These are phyloP conservation scores for Plasmodium knowlesi DNA, from an alignment of 169 alveolate genomes.

Conservation along the genomic window DNA sequence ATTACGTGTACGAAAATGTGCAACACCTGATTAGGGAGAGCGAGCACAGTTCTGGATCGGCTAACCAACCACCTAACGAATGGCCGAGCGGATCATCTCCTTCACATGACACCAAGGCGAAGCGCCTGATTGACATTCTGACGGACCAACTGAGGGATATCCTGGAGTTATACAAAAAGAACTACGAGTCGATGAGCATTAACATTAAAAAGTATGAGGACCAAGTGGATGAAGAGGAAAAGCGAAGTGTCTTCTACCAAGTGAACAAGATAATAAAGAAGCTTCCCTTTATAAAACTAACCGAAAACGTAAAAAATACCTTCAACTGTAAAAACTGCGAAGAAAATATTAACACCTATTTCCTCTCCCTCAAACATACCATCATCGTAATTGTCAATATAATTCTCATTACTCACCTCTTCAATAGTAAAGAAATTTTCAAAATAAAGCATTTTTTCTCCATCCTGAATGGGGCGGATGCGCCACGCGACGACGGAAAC, in stretches of 20 bases:
- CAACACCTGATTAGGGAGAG: conserved; percentile 22
- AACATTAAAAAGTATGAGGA: conserved; percentile 70
- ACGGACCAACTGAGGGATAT: conserved; percentile 39
- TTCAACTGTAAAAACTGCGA: conserved; percentile 70
- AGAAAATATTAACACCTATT: conserved; percentile 62
- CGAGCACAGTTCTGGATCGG: too few species aligned
- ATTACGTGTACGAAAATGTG: conserved; percentile 65
- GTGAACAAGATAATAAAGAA: conserved; percentile 42
- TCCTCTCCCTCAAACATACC: conserved; percentile 45
- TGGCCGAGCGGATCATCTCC: not conserved
- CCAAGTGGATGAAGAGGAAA: conserved; percentile 37
- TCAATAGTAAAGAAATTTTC: conserved; percentile 51
- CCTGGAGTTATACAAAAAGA: conserved; percentile 46
- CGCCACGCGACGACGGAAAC: not conserved
- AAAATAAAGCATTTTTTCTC: conserved; percentile 65
- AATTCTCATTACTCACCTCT: conserved; percentile 55
- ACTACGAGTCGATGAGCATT: conserved; percentile 65
- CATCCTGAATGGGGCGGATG: conserved; percentile 29
- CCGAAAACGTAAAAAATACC: conserved; percentile 56
- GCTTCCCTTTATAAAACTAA: conserved; percentile 47
- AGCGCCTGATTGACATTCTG: conserved; percentile 18
- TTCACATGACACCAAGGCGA: not conserved
- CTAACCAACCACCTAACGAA: not conserved
- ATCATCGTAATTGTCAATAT: conserved; percentile 62
- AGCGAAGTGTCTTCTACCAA: conserved; percentile 16